Base-by-base conservation (phyloP, 495 filamentous ascomycete species). In the Daldinia bambusicola region DNA sequence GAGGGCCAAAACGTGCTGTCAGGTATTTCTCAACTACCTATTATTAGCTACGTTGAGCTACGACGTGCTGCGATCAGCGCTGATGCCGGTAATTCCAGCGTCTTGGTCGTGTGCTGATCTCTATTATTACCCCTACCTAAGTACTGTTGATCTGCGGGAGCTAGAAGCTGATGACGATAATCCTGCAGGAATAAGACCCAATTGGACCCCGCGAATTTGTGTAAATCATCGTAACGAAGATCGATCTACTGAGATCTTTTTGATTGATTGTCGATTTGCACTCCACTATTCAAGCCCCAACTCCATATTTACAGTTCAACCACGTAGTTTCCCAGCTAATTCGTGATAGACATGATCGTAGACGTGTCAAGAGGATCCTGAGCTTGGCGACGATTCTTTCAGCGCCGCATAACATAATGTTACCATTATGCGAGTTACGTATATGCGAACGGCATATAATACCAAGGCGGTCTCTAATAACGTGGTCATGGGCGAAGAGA, bases 141-240 rank as follows among this genome's bases (percentile, higher is more conserved):
- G n/a, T n/a, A n/a, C 55, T 43, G 66, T 18, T 63, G 61, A 73
- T 73, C 70, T 22, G 45, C 66, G 70, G 70, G 61, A 73, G 53
- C 70, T 73, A 73, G 57, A 57, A 31, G 40, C 55, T 69, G 57
- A 66, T 66, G 61, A 69, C 61, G 55, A 26, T 26, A 66, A 73
- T 73, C 66, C 70, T 69, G 43, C 66, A 73, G 70, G 66, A 69
- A 58, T 34, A 61, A 31, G 37, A 31, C 56, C 61, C 68, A 32
- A 65, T 69, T 62, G 41, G 65, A 48, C 66, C 66, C 36, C 52
- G 36, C 51, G 48, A 43, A 53, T 36, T 7, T 36, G 5, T 34
- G 55, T 22, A 66, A 69, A 38, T 62, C 36, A 26, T n/a, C n/a
- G n/a, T 48, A 10, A 43, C 26, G 61, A 69, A 61, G 61, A 73